Percentiles rank a stretch among this genome's conserved stretches.
phyloP scores from a whole-genome alignment of 495 filamentous ascomycete species.

The Tuber umbilicatum region DNA sequence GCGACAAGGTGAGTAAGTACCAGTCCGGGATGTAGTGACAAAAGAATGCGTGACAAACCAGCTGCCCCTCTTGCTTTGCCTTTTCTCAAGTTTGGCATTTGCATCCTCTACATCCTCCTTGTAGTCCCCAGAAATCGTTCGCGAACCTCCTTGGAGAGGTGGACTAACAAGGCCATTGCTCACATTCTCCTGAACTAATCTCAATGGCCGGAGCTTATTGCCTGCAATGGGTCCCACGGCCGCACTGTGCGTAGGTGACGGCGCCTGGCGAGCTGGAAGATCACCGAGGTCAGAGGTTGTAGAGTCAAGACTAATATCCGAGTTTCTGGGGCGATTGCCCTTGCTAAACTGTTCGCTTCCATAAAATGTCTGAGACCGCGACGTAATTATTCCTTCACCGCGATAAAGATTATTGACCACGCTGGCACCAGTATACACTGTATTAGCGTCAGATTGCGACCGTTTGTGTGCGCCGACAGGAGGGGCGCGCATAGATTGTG shows the following conservation, averaged over 20 bases:
- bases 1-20: background rate
- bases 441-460: conserved; percentile 33
- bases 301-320: conserved; percentile 28
- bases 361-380: conserved; percentile 35
- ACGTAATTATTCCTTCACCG: conserved; percentile 38
- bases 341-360: conserved; percentile 30
- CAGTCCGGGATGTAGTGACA: background rate
- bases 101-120: conserved; percentile 36
- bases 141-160: conserved; percentile 22
- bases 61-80: conserved; percentile 35
- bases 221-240: conserved; percentile 57
- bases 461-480: conserved; percentile 41
- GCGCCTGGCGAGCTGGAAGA: conserved; percentile 10
- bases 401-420: conserved; percentile 33
- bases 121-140: conserved; percentile 40
- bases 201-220: conserved; percentile 73
- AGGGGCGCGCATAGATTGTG: conserved; percentile 36
- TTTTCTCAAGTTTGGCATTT: conserved; percentile 23
- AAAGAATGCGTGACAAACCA: conserved; percentile 27
- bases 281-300: conserved; percentile 27
- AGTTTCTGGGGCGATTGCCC: conserved; percentile 26
- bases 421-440: conserved; percentile 20
- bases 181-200: conserved; percentile 68
- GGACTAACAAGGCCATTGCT: conserved; percentile 33
- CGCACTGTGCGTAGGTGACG: conserved; percentile 47